Percentiles rank a stretch among this genome's conserved stretches.
These are phyloP conservation scores for Pseudogymnoascus sp. DNA, from an alignment of 2,329 filamentous ascomycete genomes.

Conservation along the genomic window DNA sequence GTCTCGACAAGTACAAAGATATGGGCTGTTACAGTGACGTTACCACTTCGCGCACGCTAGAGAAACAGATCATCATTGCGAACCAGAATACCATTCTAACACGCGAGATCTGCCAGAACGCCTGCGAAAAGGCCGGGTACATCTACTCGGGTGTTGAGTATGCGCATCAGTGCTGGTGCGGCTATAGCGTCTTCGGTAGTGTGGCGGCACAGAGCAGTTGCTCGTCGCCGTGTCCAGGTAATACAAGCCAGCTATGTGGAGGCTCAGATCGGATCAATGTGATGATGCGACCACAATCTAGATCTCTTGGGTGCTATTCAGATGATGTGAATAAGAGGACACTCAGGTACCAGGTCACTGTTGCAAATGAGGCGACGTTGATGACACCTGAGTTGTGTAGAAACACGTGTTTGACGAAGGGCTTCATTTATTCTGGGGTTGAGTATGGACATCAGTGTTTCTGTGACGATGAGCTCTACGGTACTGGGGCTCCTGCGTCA, in stretches of 20 bases:
- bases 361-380: neutral
- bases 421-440: neutral
- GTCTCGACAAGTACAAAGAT: neutral
- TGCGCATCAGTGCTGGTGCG: constrained; percentile 3
- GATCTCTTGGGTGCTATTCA: neutral
- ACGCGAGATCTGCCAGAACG: neutral
- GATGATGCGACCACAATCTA: neutral
- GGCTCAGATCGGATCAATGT: constrained; percentile 1
- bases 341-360: neutral
- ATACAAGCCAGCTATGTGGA: neutral
- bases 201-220: neutral
- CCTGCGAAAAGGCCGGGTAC: neutral
- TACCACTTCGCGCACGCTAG: neutral
- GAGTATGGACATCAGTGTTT: neutral
- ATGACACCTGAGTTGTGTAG: constrained; percentile 12
- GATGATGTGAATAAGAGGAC: neutral
- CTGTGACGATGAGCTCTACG: constrained; percentile 5
- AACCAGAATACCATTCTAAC: constrained; percentile 5
- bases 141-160: constrained; percentile 8
- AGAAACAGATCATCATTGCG: neutral
- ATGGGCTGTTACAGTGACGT: neutral
- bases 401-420: neutral
- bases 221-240: neutral
- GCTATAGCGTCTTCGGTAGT: neutral
- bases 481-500: neutral